Evolutionary conservation across 2,329 filamentous ascomycete species (phyloP).

Genomic region (Amylocarpus encephaloides): DNA sequence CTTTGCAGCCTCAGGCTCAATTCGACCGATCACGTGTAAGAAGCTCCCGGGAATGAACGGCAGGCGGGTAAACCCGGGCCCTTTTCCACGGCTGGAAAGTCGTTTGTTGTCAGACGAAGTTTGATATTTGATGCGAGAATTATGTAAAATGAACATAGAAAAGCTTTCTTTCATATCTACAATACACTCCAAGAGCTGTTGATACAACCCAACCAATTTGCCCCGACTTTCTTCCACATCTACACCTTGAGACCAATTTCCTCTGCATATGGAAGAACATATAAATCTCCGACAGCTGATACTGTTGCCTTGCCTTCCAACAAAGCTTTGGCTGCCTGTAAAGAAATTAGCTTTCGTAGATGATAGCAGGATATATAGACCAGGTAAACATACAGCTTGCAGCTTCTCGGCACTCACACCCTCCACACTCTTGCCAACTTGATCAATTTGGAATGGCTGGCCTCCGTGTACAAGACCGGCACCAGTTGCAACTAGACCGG

Average conservation of each 20-base stretch:
- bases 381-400: slow-evolving; percentile 64
- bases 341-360: not conserved
- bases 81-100: too few species aligned
- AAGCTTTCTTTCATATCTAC: slow-evolving; percentile 30
- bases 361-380: slow-evolving; percentile 28
- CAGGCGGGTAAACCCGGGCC: not conserved
- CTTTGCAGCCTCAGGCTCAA: not conserved
- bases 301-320: slow-evolving; percentile 85
- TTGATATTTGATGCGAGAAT: not conserved
- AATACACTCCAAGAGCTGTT: slow-evolving; percentile 34
- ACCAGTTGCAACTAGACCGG: slow-evolving; percentile 77
- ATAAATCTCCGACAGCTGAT: slow-evolving; percentile 84
- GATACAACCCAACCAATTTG: slow-evolving; percentile 28
- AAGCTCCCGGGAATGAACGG: not conserved
- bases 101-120: not conserved
- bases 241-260: slow-evolving; percentile 95
- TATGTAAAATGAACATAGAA: slow-evolving; percentile 6
- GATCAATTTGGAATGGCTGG: slow-evolving; percentile 77
- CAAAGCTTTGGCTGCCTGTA: slow-evolving; percentile 78
- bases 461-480: slow-evolving; percentile 74
- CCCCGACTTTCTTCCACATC: slow-evolving; percentile 35
- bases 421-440: slow-evolving; percentile 72
- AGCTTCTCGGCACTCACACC: slow-evolving; percentile 77
- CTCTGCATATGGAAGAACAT: slow-evolving; percentile 84
- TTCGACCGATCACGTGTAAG: not conserved